Conservation (phyloP, 768 basidiomycete species). For the Mycena galopus region DNA sequence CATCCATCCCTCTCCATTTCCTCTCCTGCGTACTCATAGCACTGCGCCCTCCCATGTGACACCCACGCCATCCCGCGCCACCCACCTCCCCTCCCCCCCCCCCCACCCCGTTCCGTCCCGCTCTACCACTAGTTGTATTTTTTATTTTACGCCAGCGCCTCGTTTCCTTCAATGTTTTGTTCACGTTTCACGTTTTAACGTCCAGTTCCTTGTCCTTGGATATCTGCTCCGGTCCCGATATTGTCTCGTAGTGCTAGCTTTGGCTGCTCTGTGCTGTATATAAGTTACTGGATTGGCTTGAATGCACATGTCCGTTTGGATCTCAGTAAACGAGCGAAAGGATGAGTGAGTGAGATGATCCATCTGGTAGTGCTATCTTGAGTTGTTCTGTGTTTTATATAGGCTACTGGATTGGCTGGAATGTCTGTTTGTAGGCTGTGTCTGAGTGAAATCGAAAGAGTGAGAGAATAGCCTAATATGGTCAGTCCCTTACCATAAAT, state of each 20-base stretch:
- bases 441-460: too few relatives aligned
- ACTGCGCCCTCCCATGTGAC: too few relatives aligned
- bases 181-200: background rate
- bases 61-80: too few relatives aligned
- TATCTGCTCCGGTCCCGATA: background rate
- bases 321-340: too few relatives aligned
- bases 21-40: background rate
- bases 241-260: background rate
- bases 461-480: background rate
- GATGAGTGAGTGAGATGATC: too few relatives aligned
- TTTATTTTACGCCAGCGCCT: background rate
- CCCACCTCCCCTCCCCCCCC: background rate
- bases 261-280: background rate
- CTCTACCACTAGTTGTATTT: slow-evolving; percentile 26
- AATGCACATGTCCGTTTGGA: too few relatives aligned
- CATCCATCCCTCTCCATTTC: background rate
- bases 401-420: too few relatives aligned
- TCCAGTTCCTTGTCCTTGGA: background rate
- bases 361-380: too few relatives aligned
- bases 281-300: background rate
- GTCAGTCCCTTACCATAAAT: background rate
- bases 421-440: too few relatives aligned
- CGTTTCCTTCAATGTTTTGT: background rate
- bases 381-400: too few relatives aligned
- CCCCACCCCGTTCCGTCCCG: too few relatives aligned